phyloP scores from a whole-genome alignment of 805 yeast species.

The Candida tallmaniae region DNA sequence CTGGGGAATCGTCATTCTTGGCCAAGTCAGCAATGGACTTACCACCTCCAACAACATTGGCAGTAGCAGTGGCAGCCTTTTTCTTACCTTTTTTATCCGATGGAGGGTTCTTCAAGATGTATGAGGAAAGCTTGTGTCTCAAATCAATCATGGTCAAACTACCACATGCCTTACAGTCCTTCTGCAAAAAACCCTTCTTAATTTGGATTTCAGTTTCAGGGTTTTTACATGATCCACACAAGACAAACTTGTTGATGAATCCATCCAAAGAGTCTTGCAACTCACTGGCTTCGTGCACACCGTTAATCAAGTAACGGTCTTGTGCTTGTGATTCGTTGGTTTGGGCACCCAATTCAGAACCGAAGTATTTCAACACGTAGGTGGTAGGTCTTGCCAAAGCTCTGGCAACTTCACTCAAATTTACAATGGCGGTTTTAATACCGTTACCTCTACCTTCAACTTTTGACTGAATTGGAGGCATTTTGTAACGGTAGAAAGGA shows the following conservation, averaged over 20 bases:
- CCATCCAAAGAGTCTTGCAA: conserved; percentile 94
- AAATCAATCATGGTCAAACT: conserved; percentile 78
- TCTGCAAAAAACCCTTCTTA: conserved; percentile 67
- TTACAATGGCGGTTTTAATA: conserved; percentile 91
- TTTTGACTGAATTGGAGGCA: conserved; percentile 97
- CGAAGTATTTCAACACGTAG: conserved; percentile 90
- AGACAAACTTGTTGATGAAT: conserved; percentile 85
- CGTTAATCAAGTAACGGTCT: conserved; percentile 90
- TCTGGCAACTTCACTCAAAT: conserved; percentile 88
- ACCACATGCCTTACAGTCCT: conserved; percentile 99
- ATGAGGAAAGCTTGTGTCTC: conserved; percentile 81
- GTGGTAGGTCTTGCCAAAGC: conserved; percentile 91
- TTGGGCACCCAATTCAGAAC: conserved; percentile 96
- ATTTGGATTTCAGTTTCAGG: conserved; percentile 94
- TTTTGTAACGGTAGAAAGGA: conserved; percentile 98
- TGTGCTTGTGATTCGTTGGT: conserved; percentile 62
- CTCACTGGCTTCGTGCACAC: conserved; percentile 85
- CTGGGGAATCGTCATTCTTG: conserved; percentile 29
- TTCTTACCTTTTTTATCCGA: conserved; percentile 52
- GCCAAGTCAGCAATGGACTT: conserved; percentile 76
- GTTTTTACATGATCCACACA: conserved; percentile 92
- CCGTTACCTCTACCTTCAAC: conserved; percentile 99
- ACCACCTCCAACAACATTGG: conserved; percentile 87
- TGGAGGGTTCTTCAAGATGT: conserved; percentile 87
- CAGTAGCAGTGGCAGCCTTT: conserved; percentile 84